phyloP scores from a whole-genome alignment of 176 grass and related monocot species.

The Phoenix dactylifera region DNA sequence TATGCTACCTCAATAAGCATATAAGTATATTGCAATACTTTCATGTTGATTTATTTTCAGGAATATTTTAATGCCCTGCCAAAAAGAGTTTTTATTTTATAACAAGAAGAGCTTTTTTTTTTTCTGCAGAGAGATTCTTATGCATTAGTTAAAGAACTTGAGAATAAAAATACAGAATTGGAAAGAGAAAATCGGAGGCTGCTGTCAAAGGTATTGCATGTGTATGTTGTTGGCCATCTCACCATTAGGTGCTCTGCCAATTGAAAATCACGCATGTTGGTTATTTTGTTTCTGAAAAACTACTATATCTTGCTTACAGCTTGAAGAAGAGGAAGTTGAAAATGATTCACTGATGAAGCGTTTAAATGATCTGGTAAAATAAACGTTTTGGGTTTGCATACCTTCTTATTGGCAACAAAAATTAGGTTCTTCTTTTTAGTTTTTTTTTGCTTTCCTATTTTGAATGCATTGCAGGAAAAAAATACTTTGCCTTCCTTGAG shows the following conservation, averaged over 20 bases:
- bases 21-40: no score
- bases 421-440: background rate
- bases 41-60: no score
- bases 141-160: conserved; percentile 50
- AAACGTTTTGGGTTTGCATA: conserved; percentile 13
- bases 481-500: conserved; percentile 49
- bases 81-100: no score
- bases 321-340: conserved; percentile 67
- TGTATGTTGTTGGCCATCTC: background rate
- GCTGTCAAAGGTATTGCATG: conserved; percentile 41
- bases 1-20: no score
- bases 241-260: no score
- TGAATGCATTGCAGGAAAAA: conserved; percentile 39
- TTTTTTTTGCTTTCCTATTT: background rate
- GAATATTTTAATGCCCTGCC: no score
- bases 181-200: conserved; percentile 61
- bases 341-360: conserved; percentile 59
- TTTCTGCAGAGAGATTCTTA: conserved; percentile 34
- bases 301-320: conserved; percentile 20
- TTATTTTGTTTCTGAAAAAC: no score
- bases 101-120: background rate
- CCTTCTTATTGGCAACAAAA: background rate
- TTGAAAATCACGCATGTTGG: no score
- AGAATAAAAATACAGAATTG: conserved; percentile 49
- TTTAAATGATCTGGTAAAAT: conserved; percentile 63